phyloP scores from a whole-genome alignment of 108 stramenopile genomes.

The Ochromonas danica region DNA sequence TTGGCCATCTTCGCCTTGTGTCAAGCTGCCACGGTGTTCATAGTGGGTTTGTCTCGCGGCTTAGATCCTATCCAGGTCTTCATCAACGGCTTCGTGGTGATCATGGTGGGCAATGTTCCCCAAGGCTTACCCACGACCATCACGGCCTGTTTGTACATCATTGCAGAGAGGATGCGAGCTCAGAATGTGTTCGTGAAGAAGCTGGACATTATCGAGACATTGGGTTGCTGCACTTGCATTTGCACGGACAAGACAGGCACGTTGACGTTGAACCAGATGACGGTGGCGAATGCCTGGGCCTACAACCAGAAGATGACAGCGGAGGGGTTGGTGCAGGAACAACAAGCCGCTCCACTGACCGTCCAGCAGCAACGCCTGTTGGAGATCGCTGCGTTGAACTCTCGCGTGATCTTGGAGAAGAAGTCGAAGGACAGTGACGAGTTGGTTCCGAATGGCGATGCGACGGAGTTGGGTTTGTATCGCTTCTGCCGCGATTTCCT shows the following conservation, averaged over 20 bases:
- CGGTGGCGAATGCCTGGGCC: slow-evolving; percentile 53
- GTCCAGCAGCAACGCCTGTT: slow-evolving; percentile 12
- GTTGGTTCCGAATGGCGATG: no score
- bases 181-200: slow-evolving; percentile 64
- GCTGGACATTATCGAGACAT: no score
- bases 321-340: slow-evolving; percentile 12
- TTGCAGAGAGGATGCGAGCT: slow-evolving; percentile 38
- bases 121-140: no score
- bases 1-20: slow-evolving; percentile 28
- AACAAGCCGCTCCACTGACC: slow-evolving; percentile 13
- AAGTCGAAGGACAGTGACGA: slow-evolving; percentile 13
- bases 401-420: slow-evolving; percentile 12
- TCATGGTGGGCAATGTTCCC: no score
- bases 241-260: no score
- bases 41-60: slow-evolving; percentile 63
- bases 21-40: slow-evolving; percentile 46
- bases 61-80: no score
- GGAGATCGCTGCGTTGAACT: no score
- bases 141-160: slow-evolving; percentile 41
- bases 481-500: no score
- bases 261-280: slow-evolving; percentile 71
- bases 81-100: slow-evolving; percentile 58
- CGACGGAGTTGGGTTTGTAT: no score
- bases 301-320: slow-evolving; percentile 15
- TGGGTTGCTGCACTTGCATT: slow-evolving; percentile 65